Evolutionary conservation across 2,329 filamentous ascomycete genomes (phyloP).

Genomic region (Cordyceps pruinosa): DNA sequence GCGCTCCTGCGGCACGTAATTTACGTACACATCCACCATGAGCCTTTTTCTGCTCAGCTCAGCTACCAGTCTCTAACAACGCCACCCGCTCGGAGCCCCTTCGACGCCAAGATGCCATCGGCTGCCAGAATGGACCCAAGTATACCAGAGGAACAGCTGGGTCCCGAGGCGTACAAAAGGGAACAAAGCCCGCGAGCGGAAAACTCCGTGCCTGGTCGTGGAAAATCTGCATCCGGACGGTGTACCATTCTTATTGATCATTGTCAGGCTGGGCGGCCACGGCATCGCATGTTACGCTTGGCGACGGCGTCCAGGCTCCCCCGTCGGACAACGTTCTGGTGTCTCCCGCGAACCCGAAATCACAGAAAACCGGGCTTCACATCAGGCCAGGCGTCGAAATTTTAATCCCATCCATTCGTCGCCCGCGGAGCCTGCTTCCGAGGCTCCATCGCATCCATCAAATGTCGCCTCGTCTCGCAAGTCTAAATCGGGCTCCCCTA

Average conservation of each 20-base stretch:
- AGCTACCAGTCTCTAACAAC: neutral
- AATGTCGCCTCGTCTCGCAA: conserved; percentile 3
- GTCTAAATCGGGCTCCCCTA: conserved; percentile 11
- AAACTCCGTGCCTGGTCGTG: conserved; percentile 2
- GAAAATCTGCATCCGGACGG: neutral
- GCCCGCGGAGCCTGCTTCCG: conserved; percentile 4
- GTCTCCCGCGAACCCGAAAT: neutral
- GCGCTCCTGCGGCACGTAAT: neutral
- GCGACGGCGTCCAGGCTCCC: neutral
- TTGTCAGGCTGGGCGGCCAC: neutral
- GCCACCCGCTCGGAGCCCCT: neutral
- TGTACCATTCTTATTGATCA: neutral
- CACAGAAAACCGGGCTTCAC: neutral
- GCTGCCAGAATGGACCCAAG: neutral
- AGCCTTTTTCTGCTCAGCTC: neutral
- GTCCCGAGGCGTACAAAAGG: neutral
- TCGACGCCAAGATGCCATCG: neutral
- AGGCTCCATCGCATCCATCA: conserved; percentile 4
- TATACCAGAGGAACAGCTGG: neutral
- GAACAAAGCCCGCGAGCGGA: neutral
- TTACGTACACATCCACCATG: neutral
- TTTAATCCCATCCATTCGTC: neutral
- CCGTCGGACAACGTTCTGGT: neutral
- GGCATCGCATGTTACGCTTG: neutral
- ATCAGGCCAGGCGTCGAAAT: conserved; percentile 8